These are phyloP conservation scores for Terfezia claveryi DNA, from an alignment of 495 filamentous ascomycete genomes.

Conservation along the genomic window DNA sequence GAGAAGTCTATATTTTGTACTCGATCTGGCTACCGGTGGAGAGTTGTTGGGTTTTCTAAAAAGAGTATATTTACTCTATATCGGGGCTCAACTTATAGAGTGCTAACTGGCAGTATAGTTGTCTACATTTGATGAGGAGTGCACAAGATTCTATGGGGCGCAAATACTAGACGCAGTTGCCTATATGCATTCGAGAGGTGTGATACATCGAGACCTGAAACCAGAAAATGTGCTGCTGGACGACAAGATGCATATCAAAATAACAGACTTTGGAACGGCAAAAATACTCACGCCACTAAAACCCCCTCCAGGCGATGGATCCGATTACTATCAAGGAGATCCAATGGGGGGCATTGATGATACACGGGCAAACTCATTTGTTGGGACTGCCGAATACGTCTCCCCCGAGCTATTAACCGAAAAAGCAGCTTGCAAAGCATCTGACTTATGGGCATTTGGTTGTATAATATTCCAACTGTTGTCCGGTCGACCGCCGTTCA, in stretches of 20 bases:
- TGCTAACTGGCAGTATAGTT: conserved; percentile 25
- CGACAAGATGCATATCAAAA: conserved; percentile 90
- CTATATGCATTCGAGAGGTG: conserved; percentile 90
- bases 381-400: conserved; percentile 96
- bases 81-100: background rate
- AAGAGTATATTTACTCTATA: conserved; percentile 23
- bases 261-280: conserved; percentile 96
- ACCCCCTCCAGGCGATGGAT: conserved; percentile 15
- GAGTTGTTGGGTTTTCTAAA: conserved; percentile 86
- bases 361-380: conserved; percentile 75
- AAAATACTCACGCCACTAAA: conserved; percentile 60
- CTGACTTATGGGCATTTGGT: conserved; percentile 97
- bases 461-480: conserved; percentile 96
- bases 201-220: conserved; percentile 94
- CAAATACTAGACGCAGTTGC: conserved; percentile 93
- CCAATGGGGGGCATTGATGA: conserved; percentile 37
- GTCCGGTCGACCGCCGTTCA: conserved; percentile 86
- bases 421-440: conserved; percentile 93
- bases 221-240: conserved; percentile 94
- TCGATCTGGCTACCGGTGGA: conserved; percentile 82
- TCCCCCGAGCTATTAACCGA: conserved; percentile 87
- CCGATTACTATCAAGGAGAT: conserved; percentile 20
- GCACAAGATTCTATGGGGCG: conserved; percentile 80
- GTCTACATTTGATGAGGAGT: conserved; percentile 86
- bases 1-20: conserved; percentile 81